Evolutionary conservation across 192 early-diverging fungal species (phyloP).

Genomic region (Rhizophagus clarus): DNA sequence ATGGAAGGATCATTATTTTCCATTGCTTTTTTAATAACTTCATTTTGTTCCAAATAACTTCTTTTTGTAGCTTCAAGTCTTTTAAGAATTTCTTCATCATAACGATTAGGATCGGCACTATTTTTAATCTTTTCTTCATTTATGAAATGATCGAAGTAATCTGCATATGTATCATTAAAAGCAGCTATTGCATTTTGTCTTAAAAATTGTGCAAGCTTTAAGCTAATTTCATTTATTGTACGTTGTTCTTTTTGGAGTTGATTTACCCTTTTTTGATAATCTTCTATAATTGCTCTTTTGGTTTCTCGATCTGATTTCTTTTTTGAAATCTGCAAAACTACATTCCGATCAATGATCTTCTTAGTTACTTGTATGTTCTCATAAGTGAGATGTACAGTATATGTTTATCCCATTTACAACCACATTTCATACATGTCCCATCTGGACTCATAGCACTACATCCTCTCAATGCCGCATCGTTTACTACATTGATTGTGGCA

Average conservation of each 20-base stretch:
- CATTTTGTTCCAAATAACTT: conserved; percentile 17
- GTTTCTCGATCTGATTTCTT: conserved; percentile 15
- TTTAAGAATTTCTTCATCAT: conserved; percentile 26
- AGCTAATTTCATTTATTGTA: conserved; percentile 25
- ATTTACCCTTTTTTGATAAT: neutral
- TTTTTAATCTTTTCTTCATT: conserved; percentile 32
- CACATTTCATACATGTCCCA: conserved; percentile 28
- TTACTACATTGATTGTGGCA: conserved; percentile 20
- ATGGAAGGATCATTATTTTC: conserved; percentile 8
- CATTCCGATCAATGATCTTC: conserved; percentile 28
- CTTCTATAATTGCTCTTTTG: conserved; percentile 20
- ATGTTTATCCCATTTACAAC: conserved; percentile 36
- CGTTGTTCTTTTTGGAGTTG: conserved; percentile 33
- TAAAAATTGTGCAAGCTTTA: conserved; percentile 36
- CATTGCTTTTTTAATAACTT: conserved; percentile 36
- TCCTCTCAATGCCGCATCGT: conserved; percentile 13
- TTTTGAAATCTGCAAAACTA: conserved; percentile 25
- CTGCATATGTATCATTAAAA: conserved; percentile 33
- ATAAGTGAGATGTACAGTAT: conserved; percentile 32
- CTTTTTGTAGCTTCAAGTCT: conserved; percentile 28
- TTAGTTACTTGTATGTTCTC: conserved; percentile 21
- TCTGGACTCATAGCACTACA: conserved; percentile 26
- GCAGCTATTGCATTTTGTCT: conserved; percentile 36
- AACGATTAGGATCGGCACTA: conserved; percentile 8
- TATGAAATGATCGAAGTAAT: conserved; percentile 35